Base-by-base conservation (phyloP, 2,329 filamentous ascomycete genomes). In the Leptographium radiaticola region DNA sequence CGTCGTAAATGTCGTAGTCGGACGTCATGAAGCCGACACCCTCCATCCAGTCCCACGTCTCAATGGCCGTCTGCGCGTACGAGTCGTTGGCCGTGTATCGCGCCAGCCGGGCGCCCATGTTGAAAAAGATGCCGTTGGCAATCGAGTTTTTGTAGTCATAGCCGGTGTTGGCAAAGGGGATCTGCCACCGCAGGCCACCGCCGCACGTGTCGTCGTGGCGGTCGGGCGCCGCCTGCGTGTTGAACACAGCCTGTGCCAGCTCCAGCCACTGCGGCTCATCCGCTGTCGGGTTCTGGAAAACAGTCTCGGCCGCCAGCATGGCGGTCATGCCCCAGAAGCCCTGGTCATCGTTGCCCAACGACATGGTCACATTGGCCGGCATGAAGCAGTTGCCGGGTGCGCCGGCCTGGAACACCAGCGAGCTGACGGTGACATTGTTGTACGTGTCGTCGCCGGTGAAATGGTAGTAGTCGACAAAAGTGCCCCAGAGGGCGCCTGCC, bases 151-250 rank as follows among this genome's bases (percentile, higher is more conserved):
- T 88, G 72, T 87, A 87, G 59, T 78, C 72, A 66, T 84, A 95
- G 15, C 89, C 89, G 44, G 77, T 81, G 64, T 94, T 93, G 71
- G 87, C 88, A 1, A 79, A 74, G 64, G 87, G 91, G 50, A 95
- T 89, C 68, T 95, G 89, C 87, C 87, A 91, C 58, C 86, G 79
- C 52, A 93, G 66, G 10, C 88, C 89, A 43, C 88, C 88, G 25
- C 74, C 75, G 61, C 88, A 94, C 1, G 67, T 72, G 59, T 89
- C 84, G 88, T 87, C 93, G 48, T 87, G 79, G 16, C 58, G 54
- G 47, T 55, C 55, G 0, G 58, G 53, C 38, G 73, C 71, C 2
- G 80, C 81, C 63, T 91, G 87, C 2, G 81, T 84, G 66, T 93
- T 88, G 71, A 91, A 94, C 33, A 89, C 85, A 49, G 83, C 86